Evolutionary conservation across 306 rosid species (phyloP).

Genomic region (Sindora glabra): DNA sequence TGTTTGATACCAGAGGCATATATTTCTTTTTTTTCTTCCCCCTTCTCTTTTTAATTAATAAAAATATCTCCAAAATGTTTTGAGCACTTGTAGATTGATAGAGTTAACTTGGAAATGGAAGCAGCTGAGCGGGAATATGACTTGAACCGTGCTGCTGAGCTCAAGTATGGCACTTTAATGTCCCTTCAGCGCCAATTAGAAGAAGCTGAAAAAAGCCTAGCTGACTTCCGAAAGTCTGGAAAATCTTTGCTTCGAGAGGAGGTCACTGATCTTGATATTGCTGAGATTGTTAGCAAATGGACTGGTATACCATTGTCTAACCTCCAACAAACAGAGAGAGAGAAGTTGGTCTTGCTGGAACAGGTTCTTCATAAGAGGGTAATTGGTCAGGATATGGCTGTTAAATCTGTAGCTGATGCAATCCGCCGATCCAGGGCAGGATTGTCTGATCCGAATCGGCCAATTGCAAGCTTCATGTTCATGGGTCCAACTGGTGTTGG

Average conservation of each 20-base stretch:
- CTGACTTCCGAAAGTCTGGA: slow-evolving; percentile 60
- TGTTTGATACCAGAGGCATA: not conserved
- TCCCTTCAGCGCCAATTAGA: slow-evolving; percentile 71
- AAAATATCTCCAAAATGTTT: not conserved
- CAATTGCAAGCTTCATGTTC: slow-evolving; percentile 98
- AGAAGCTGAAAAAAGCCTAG: slow-evolving; percentile 76
- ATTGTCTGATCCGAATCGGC: slow-evolving; percentile 81
- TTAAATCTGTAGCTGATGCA: slow-evolving; percentile 87
- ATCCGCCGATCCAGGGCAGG: slow-evolving; percentile 97
- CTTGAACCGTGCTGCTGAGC: slow-evolving; percentile 93
- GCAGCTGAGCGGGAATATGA: slow-evolving; percentile 94
- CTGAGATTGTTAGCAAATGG: slow-evolving; percentile 92
- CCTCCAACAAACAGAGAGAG: slow-evolving; percentile 88
- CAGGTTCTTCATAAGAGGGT: slow-evolving; percentile 74
- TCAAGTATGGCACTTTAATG: slow-evolving; percentile 78
- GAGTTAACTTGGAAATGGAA: slow-evolving; percentile 96
- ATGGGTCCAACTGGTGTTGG: slow-evolving; percentile 99
- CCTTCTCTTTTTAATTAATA: not conserved
- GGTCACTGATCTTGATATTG: slow-evolving; percentile 85
- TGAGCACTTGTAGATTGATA: slow-evolving; percentile 56
- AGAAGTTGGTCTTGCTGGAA: slow-evolving; percentile 66
- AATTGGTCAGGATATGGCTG: slow-evolving; percentile 73
- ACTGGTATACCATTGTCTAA: slow-evolving; percentile 83
- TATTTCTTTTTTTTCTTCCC: not conserved
- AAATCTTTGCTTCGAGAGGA: slow-evolving; percentile 76